These are phyloP conservation scores for Corylus americana DNA, from an alignment of 306 rosid genomes.

Conservation along the genomic window DNA sequence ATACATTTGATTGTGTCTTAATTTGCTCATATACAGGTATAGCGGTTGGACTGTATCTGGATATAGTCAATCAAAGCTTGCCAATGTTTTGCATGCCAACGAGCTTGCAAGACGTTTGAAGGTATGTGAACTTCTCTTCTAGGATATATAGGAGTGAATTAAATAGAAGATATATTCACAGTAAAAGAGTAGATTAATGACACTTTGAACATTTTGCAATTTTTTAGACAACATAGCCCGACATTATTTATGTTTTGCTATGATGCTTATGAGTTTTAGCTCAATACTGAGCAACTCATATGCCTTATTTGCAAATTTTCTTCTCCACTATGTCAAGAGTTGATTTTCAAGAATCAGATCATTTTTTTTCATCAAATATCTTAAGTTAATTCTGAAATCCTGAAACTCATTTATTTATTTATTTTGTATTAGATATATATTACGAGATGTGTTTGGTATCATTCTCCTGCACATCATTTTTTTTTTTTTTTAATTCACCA, in stretches of 20 bases:
- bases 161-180: conserved; percentile 19
- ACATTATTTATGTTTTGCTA: background rate
- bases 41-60: conserved; percentile 41
- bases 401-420: background rate
- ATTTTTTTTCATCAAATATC: no score
- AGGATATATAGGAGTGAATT: background rate
- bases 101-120: conserved; percentile 68
- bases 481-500: no score
- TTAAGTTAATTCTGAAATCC: background rate
- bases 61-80: conserved; percentile 91
- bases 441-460: no score
- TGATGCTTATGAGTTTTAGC: conserved; percentile 9
- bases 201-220: background rate
- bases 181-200: conserved; percentile 8
- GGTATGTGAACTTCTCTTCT: conserved; percentile 38
- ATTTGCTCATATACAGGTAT: conserved; percentile 51
- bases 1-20: background rate
- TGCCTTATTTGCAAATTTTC: conserved; percentile 10
- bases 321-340: background rate
- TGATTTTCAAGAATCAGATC: no score
- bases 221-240: no score
- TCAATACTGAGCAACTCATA: background rate
- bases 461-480: no score
- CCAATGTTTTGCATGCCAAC: conserved; percentile 82
- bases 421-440: background rate